These are phyloP conservation scores for Ascocoryne sarcoides DNA, from an alignment of 2,329 filamentous ascomycete genomes.

Conservation along the genomic window DNA sequence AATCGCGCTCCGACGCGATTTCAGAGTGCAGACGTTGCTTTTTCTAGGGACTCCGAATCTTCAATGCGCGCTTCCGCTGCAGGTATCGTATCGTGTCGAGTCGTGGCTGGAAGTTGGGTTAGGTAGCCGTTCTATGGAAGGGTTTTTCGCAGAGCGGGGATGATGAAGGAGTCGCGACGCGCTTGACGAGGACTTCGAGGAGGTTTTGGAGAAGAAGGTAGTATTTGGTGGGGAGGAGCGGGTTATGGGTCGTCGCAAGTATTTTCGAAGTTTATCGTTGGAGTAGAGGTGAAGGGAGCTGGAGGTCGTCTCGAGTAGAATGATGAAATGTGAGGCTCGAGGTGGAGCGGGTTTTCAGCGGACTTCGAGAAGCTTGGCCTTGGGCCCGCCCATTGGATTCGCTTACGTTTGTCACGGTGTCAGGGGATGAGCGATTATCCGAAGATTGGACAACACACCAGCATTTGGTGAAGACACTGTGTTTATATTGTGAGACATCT, in stretches of 20 bases:
- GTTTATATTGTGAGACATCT: constrained; percentile 1
- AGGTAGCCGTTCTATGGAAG: constrained; percentile 2
- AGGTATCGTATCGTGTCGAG: background rate
- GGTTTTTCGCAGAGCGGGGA: constrained; percentile 8
- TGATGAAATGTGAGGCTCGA: constrained; percentile 20
- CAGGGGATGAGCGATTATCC: background rate
- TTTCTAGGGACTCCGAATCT: too few relatives aligned
- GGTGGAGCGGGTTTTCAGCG: constrained; percentile 12
- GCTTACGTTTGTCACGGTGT: constrained; percentile 14
- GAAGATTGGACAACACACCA: background rate
- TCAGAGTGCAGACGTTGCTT: background rate
- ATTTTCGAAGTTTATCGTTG: constrained; percentile 13
- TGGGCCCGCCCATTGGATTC: constrained; percentile 7
- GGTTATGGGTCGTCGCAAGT: constrained; percentile 2
- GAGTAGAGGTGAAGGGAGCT: constrained; percentile 9
- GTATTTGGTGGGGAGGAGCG: constrained; percentile 1
- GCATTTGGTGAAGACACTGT: constrained; percentile 1
- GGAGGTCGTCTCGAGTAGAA: constrained; percentile 6
- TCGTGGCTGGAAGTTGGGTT: constrained; percentile 2
- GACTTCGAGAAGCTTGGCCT: constrained; percentile 7
- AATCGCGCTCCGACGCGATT: constrained; percentile 1
- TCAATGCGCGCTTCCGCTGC: background rate
- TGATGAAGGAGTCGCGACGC: background rate
- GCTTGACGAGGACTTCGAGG: background rate
- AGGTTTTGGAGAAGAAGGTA: background rate